These are phyloP conservation scores for Raphanus raphanistrum DNA, from an alignment of 345 rosid species.

Conservation along the genomic window DNA sequence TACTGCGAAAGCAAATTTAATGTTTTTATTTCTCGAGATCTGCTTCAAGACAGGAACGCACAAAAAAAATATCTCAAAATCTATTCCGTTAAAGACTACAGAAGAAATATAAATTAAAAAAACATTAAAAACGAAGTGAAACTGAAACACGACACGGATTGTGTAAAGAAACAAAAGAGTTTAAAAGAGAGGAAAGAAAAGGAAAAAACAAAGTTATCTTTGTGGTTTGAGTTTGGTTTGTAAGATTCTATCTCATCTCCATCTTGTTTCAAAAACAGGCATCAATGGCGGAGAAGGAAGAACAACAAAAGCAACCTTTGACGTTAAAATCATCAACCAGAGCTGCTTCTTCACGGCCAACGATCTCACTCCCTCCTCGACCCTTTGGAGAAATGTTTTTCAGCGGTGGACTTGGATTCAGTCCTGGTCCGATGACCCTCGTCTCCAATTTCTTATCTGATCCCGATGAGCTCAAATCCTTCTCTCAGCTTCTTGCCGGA, in stretches of 20 bases:
- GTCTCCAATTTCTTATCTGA: slow-evolving; percentile 72
- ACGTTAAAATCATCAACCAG: slow-evolving; percentile 38
- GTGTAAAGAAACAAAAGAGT: slow-evolving; percentile 2
- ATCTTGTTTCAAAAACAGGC: not conserved
- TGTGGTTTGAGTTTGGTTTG: slow-evolving; percentile 27
- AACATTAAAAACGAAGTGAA: slow-evolving; percentile 8
- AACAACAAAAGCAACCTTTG: slow-evolving; percentile 18
- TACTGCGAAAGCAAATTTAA: not conserved
- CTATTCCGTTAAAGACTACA: slow-evolving; percentile 24
- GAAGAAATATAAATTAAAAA: not conserved
- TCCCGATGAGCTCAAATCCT: slow-evolving; percentile 65
- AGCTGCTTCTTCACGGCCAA: slow-evolving; percentile 43
- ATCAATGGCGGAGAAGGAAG: slow-evolving; percentile 45
- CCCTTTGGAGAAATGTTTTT: slow-evolving; percentile 49
- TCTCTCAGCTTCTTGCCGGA: slow-evolving; percentile 79
- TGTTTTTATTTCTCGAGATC: slow-evolving; percentile 22
- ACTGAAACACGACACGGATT: slow-evolving; percentile 31
- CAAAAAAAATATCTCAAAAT: not conserved
- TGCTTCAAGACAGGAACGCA: slow-evolving; percentile 1
- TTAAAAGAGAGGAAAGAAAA: not conserved
- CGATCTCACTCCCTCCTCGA: slow-evolving; percentile 64
- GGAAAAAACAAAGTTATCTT: not conserved
- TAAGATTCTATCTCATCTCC: slow-evolving; percentile 18
- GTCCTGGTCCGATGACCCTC: slow-evolving; percentile 92
- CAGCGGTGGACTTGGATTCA: slow-evolving; percentile 55